These are phyloP conservation scores for Penicillium ucsense DNA, from an alignment of 495 filamentous ascomycete species.

Conservation along the genomic window DNA sequence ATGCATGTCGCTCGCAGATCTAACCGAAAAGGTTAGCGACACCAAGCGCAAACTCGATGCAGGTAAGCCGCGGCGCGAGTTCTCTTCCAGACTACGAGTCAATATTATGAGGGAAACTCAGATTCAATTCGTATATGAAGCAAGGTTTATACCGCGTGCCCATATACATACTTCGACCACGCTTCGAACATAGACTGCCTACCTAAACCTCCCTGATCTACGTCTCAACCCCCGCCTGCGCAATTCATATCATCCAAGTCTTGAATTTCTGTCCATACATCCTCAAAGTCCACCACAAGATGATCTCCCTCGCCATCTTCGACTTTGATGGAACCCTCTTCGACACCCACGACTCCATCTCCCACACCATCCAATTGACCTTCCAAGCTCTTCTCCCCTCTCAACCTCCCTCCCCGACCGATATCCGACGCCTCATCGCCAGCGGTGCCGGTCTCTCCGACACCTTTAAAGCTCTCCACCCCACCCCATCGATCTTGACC, in stretches of 20 bases:
- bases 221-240: background rate
- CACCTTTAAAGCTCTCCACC: constrained; percentile 14
- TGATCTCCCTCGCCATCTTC: constrained; percentile 14
- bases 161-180: no score
- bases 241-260: background rate
- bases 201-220: no score
- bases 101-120: no score
- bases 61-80: no score
- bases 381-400: constrained; percentile 14
- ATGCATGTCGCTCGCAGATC: no score
- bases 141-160: no score
- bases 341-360: constrained; percentile 16
- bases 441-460: constrained; percentile 10
- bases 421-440: constrained; percentile 14
- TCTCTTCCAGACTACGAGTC: no score
- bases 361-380: constrained; percentile 10
- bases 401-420: constrained; percentile 5
- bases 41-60: no score
- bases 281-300: background rate
- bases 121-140: no score
- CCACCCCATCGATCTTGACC: constrained; percentile 5
- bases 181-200: no score
- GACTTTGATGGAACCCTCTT: constrained; percentile 24
- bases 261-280: no score
- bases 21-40: no score